A percentile compares a stretch with the other conserved stretches of the same genome.
phyloP scores from a whole-genome alignment of 225 moss, liverwort and hornwort genomes.

The Pseudisothecium myosuroides region DNA sequence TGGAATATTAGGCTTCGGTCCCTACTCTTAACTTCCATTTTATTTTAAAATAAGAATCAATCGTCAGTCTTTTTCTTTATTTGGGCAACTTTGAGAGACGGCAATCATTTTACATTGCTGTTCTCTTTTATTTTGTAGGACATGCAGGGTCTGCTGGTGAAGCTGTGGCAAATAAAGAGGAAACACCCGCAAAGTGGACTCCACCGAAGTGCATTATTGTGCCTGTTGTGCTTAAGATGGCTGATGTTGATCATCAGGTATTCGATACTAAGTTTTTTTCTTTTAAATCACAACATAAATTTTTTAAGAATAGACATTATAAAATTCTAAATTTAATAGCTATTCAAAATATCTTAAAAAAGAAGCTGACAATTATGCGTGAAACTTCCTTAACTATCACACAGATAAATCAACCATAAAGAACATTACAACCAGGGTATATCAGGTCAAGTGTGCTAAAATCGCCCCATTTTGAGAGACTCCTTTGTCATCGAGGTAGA shows the following conservation, averaged over 20 bases:
- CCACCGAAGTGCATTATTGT: conserved; percentile 76
- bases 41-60: background rate
- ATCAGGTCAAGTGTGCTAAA: background rate
- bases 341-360: background rate
- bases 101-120: background rate
- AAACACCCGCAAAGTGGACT: conserved; percentile 14
- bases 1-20: background rate
- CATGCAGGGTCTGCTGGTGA: background rate
- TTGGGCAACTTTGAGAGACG: background rate
- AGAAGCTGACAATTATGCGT: background rate
- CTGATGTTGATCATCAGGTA: conserved; percentile 84
- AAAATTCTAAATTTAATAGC: no score
- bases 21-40: background rate
- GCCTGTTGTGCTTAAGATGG: conserved; percentile 87
- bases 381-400: background rate
- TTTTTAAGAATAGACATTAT: no score
- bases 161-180: conserved; percentile 13
- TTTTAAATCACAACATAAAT: no score
- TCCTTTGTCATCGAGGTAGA: background rate
- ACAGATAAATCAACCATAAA: background rate
- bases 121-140: background rate
- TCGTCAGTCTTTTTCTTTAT: background rate
- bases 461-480: background rate
- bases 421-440: background rate
- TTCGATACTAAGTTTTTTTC: background rate